Evolutionary conservation across 2,329 filamentous ascomycete genomes (phyloP).

Genomic region (Diaporthe sp.): DNA sequence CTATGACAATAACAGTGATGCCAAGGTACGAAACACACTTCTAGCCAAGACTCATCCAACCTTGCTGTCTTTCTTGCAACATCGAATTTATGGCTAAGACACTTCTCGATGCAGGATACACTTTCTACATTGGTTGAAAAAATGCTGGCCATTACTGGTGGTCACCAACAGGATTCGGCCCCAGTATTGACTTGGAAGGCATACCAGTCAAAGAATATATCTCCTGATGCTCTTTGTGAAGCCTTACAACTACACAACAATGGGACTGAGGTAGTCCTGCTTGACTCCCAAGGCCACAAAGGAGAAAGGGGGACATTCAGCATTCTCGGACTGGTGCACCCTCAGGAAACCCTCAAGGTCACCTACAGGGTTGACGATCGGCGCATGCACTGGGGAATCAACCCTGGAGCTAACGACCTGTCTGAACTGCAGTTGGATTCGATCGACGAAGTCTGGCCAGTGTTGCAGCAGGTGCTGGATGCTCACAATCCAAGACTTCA

Average conservation of each 20-base stretch:
- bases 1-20: no score
- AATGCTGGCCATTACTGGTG: not conserved
- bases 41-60: no score
- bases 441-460: slow-evolving; percentile 10
- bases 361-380: slow-evolving; percentile 1
- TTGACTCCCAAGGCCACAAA: slow-evolving; percentile 5
- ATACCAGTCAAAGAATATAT: not conserved
- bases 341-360: slow-evolving; percentile 4
- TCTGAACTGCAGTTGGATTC: not conserved
- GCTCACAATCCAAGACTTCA: not conserved
- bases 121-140: not conserved
- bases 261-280: not conserved
- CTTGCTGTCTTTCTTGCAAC: no score
- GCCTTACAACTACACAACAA: not conserved
- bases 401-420: not conserved
- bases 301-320: slow-evolving; percentile 11
- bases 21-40: not conserved
- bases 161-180: no score
- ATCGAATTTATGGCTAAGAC: not conserved
- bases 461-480: not conserved
- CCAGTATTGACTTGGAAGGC: not conserved
- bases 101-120: not conserved
- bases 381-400: not conserved
- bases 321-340: not conserved
- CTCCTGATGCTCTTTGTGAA: not conserved